Percentiles rank a stretch among this genome's conserved stretches.
These are phyloP conservation scores for Rhynchospora pubera DNA, from an alignment of 176 grass and related monocot genomes.

Conservation along the genomic window DNA sequence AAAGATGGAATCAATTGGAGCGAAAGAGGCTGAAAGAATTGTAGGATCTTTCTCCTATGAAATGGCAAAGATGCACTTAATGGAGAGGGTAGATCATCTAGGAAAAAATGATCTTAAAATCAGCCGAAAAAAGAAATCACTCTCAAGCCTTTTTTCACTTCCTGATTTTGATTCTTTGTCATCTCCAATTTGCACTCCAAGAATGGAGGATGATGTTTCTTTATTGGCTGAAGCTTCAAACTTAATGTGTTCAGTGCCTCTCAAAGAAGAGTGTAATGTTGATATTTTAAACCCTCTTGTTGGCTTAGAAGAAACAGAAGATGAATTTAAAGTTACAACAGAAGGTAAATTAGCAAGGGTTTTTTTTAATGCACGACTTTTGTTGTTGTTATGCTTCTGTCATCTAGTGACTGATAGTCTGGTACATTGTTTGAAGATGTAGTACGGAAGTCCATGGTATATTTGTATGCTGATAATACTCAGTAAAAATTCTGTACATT, in stretches of 20 bases:
- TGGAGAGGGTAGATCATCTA: constrained; percentile 52
- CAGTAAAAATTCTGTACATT: not conserved
- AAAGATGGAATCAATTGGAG: constrained; percentile 33
- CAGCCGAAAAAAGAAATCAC: constrained; percentile 37
- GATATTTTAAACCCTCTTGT: constrained; percentile 18
- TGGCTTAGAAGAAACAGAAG: constrained; percentile 10
- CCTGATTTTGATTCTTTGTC: constrained; percentile 27
- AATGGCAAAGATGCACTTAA: constrained; percentile 68
- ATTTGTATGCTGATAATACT: not conserved
- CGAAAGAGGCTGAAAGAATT: constrained; percentile 35
- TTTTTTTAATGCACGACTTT: not conserved
- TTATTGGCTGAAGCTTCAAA: constrained; percentile 25
- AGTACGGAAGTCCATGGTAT: not conserved
- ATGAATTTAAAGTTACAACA: constrained; percentile 13
- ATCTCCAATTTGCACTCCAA: constrained; percentile 31
- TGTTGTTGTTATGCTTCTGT: not conserved
- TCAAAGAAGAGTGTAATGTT: constrained; percentile 30
- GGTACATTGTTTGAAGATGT: not conserved
- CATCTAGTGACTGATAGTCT: not conserved
- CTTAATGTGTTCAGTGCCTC: constrained; percentile 14
- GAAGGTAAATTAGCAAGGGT: constrained; percentile 3
- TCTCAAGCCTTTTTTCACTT: constrained; percentile 56
- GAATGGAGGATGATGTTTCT: constrained; percentile 28
- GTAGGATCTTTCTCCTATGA: constrained; percentile 52
- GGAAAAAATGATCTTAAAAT: constrained; percentile 28